These are phyloP conservation scores for Penicillium sp. DNA, from an alignment of 2,329 filamentous ascomycete genomes.

Conservation along the genomic window DNA sequence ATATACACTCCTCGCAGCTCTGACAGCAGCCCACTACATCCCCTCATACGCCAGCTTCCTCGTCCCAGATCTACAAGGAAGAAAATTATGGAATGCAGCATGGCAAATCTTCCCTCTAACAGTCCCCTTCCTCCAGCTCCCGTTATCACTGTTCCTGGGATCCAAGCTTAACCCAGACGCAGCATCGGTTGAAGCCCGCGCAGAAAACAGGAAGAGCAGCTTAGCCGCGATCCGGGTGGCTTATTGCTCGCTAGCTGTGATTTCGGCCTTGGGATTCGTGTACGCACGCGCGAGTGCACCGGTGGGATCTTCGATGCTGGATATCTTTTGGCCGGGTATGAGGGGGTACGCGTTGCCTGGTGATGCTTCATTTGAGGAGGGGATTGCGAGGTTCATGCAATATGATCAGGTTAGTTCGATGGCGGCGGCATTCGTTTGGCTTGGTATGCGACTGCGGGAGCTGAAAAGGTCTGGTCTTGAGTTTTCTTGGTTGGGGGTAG, in stretches of 20 bases:
- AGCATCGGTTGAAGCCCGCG: background rate
- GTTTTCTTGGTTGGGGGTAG: background rate
- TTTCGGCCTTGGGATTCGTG: background rate
- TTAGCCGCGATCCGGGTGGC: background rate
- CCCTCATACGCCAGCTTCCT: background rate
- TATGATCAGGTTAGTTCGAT: background rate
- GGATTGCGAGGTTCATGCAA: background rate
- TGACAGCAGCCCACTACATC: background rate
- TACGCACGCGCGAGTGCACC: background rate
- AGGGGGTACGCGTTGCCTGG: background rate
- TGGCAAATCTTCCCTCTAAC: slow-evolving; percentile 1
- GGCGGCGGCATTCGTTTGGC: background rate
- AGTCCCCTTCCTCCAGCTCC: background rate
- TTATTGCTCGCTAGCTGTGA: background rate
- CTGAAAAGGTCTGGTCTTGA: background rate
- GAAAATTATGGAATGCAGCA: background rate
- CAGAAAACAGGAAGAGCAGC: background rate
- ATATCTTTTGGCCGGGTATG: background rate
- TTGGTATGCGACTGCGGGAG: background rate
- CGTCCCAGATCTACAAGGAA: background rate
- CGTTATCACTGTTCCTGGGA: background rate
- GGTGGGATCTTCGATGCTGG: background rate
- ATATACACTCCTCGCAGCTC: background rate
- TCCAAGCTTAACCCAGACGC: background rate
- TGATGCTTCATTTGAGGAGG: background rate